Conservation (phyloP, 352 stramenopile species). For the Aphanomyces cochlioides region DNA sequence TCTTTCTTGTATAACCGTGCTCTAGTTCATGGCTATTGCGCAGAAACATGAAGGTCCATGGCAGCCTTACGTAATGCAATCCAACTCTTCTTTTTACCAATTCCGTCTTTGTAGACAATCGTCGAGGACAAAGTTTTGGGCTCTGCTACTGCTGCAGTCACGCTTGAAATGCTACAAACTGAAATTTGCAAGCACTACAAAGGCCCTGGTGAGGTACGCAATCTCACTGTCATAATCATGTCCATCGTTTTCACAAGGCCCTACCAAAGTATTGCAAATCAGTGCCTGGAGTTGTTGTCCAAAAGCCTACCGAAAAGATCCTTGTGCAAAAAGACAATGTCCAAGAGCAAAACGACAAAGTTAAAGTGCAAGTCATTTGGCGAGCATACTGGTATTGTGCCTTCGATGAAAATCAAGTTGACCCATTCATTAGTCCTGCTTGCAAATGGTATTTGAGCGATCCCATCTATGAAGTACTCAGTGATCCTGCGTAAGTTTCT, state of each 20-base stretch:
- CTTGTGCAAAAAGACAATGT: no score
- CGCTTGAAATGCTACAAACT: constrained; percentile 51
- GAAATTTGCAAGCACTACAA: constrained; percentile 63
- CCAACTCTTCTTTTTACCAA: not conserved
- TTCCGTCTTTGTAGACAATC: constrained; percentile 42
- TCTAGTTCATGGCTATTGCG: constrained; percentile 62
- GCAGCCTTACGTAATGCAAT: constrained; percentile 68
- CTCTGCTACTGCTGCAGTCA: constrained; percentile 52
- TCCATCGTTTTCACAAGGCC: not conserved
- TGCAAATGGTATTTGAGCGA: constrained; percentile 72
- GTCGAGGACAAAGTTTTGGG: constrained; percentile 59
- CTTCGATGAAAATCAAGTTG: constrained; percentile 69
- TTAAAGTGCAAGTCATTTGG: constrained; percentile 72
- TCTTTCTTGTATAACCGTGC: constrained; percentile 3
- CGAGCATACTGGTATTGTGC: constrained; percentile 74
- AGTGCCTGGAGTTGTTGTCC: not conserved
- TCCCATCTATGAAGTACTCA: constrained; percentile 56
- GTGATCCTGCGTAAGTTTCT: constrained; percentile 45
- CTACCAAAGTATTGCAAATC: constrained; percentile 4
- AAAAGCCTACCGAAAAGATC: not conserved
- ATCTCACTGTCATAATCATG: not conserved
- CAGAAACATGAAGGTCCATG: constrained; percentile 46
- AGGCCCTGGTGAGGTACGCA: constrained; percentile 42
- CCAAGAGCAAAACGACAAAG: constrained; percentile 35
- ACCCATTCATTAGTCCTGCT: constrained; percentile 49